Conservation (phyloP, 2,329 filamentous ascomycete genomes). For the Pseudogymnoascus sp. region DNA sequence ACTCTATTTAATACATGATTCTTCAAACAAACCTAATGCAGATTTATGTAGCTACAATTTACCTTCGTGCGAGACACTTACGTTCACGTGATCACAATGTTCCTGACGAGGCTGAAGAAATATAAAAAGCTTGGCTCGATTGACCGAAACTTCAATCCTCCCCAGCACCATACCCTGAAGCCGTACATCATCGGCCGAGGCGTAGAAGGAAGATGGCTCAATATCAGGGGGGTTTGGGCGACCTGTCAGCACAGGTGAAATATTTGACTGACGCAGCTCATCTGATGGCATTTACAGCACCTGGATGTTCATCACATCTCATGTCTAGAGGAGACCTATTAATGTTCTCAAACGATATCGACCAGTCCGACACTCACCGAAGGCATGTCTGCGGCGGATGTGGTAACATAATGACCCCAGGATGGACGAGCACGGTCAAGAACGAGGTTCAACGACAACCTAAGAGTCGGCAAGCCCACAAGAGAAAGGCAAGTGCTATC, state of each 20-base stretch:
- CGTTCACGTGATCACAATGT: neutral
- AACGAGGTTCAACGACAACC: constrained; percentile 8
- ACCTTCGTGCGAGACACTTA: neutral
- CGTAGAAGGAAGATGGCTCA: constrained; percentile 3
- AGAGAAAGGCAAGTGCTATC: constrained; percentile 7
- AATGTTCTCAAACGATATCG: constrained; percentile 38
- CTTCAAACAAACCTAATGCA: neutral
- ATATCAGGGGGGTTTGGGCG: neutral
- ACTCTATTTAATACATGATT: neutral
- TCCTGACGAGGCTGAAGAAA: neutral
- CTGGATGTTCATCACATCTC: constrained; percentile 50
- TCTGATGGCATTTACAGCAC: constrained; percentile 42
- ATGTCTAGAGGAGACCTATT: constrained; percentile 46
- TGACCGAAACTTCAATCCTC: constrained; percentile 5
- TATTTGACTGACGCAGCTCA: constrained; percentile 51
- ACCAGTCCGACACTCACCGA: constrained; percentile 39
- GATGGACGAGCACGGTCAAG: constrained; percentile 25
- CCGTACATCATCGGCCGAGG: neutral
- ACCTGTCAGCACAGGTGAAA: constrained; percentile 22
- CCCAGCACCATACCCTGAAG: neutral
- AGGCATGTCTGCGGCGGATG: constrained; percentile 51
- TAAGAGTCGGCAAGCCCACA: neutral
- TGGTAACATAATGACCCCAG: constrained; percentile 51
- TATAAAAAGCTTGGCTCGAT: constrained; percentile 4
- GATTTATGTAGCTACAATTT: neutral